Conservation (phyloP, 176 grass and related monocot genomes). For the Panicum miliaceum region DNA sequence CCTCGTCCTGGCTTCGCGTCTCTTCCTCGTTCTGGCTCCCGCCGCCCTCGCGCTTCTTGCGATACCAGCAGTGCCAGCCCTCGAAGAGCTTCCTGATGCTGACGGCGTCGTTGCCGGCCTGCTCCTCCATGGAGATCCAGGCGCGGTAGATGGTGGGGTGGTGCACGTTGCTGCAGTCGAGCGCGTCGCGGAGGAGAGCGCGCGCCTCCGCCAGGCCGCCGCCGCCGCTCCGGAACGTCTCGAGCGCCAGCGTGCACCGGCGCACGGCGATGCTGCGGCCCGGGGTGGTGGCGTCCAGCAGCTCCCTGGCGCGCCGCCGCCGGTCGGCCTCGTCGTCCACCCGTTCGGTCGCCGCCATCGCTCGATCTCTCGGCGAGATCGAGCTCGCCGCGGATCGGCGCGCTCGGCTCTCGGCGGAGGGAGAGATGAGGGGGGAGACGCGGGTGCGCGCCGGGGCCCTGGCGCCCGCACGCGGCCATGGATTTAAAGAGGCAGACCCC, state of each 20-base stretch:
- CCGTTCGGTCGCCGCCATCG: not conserved
- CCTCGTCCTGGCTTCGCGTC: not conserved
- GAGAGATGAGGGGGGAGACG: too few relatives aligned
- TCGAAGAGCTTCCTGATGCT: not conserved
- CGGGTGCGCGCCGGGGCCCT: too few relatives aligned
- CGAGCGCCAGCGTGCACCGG: not conserved
- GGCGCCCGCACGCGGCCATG: too few relatives aligned
- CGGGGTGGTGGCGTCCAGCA: not conserved
- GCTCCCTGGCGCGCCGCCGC: not conserved
- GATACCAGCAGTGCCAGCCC: not conserved
- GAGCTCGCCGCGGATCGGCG: not conserved
- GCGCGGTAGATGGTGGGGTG: not conserved
- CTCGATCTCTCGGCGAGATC: not conserved
- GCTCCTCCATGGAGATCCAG: slow-evolving; percentile 28
- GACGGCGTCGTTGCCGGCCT: not conserved
- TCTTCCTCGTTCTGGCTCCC: not conserved
- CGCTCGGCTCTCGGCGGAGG: too few relatives aligned
- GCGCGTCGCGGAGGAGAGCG: not conserved
- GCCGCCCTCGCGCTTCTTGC: not conserved
- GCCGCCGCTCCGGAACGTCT: not conserved
- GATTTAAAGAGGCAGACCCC: too few relatives aligned
- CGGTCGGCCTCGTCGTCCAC: not conserved
- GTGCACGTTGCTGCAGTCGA: not conserved
- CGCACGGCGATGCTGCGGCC: slow-evolving; percentile 9
- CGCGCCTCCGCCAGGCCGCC: not conserved